phyloP scores from a whole-genome alignment of 1,139 yeast genomes.

The Pichia sp. region DNA sequence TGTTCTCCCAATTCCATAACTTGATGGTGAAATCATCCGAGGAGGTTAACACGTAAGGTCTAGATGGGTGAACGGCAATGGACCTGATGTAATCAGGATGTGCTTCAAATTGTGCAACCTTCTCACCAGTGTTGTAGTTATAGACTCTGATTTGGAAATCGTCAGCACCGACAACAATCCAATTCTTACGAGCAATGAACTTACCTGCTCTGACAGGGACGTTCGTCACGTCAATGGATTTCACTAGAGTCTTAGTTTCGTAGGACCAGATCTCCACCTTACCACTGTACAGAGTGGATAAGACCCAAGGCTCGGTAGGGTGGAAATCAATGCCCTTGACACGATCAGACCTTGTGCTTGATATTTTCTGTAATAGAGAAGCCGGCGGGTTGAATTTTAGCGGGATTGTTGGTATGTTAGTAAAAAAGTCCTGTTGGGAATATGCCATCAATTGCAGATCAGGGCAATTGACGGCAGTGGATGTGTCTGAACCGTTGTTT shows the following conservation, averaged over 20 bases:
- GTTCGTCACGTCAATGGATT: constrained; percentile 80
- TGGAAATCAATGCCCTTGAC: constrained; percentile 98
- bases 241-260: constrained; percentile 65
- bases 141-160: constrained; percentile 90
- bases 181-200: constrained; percentile 91
- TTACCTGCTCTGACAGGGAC: constrained; percentile 95
- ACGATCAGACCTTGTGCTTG: constrained; percentile 86
- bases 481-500: too few species aligned
- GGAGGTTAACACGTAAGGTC: constrained; percentile 81
- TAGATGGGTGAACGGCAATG: constrained; percentile 89
- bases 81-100: constrained; percentile 96
- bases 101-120: constrained; percentile 91
- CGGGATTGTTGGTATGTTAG: too few species aligned
- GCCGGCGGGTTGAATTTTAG: too few species aligned
- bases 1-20: constrained; percentile 96
- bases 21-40: constrained; percentile 89
- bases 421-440: too few species aligned
- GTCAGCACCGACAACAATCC: constrained; percentile 96
- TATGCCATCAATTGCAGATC: too few species aligned
- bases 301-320: constrained; percentile 95
- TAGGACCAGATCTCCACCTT: constrained; percentile 90
- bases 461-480: too few species aligned
- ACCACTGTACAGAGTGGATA: constrained; percentile 80
- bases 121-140: constrained; percentile 94
- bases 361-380: constrained; percentile 50